Evolutionary conservation across 305 asterid species (phyloP).

Genomic region (Vinca major): DNA sequence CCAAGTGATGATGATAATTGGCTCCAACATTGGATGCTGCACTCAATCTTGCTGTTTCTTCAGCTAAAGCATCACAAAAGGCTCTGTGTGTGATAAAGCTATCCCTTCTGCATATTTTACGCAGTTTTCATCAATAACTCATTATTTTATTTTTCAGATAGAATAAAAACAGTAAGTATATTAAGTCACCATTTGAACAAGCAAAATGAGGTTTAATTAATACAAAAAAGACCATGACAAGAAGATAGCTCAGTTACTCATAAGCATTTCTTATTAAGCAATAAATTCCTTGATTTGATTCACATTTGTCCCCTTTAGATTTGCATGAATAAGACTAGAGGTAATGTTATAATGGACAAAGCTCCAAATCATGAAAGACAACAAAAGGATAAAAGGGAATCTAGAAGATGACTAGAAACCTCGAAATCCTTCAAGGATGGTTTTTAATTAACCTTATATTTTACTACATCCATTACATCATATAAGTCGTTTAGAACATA

Average conservation of each 20-base stretch:
- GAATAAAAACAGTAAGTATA: no score
- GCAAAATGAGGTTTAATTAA: no score
- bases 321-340: neutral
- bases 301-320: neutral
- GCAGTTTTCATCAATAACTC: neutral
- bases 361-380: neutral
- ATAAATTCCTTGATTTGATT: no score
- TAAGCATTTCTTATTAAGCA: no score
- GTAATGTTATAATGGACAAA: constrained; percentile 2
- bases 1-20: constrained; percentile 38
- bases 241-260: no score
- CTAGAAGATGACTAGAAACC: no score
- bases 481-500: no score
- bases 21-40: constrained; percentile 42
- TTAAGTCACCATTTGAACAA: no score
- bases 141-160: neutral
- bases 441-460: no score
- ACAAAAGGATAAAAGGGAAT: neutral
- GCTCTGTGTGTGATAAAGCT: constrained; percentile 95
- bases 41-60: constrained; percentile 71
- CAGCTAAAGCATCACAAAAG: constrained; percentile 84
- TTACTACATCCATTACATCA: no score
- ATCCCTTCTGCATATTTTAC: constrained; percentile 45
- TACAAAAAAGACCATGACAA: no score
- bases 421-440: no score